Conservation (phyloP, 2,329 filamentous ascomycete species). For the Penicillium olsonii region DNA sequence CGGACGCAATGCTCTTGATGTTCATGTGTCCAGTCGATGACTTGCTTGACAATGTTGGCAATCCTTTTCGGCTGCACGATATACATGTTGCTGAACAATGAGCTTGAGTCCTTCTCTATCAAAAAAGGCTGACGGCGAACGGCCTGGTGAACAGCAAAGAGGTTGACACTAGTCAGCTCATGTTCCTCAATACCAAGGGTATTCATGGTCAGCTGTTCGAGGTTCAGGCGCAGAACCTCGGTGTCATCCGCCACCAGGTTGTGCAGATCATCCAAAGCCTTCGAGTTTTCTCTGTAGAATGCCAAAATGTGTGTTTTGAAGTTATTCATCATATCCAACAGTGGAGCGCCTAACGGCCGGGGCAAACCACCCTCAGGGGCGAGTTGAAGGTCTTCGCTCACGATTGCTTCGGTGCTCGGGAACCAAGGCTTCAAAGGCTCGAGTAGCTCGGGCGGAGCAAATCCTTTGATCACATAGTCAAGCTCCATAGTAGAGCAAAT, state of each 20-base stretch:
- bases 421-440: conserved; percentile 53
- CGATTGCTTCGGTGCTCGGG: conserved; percentile 39
- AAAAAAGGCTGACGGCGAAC: conserved; percentile 35
- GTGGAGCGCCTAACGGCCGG: conserved; percentile 35
- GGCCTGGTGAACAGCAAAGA: conserved; percentile 40
- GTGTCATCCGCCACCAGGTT: conserved; percentile 40
- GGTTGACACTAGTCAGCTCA: conserved; percentile 32
- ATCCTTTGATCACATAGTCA: conserved; percentile 53
- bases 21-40: conserved; percentile 59
- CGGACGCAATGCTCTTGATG: conserved; percentile 41
- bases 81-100: conserved; percentile 42
- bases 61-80: conserved; percentile 56
- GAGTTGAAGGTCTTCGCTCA: conserved; percentile 35
- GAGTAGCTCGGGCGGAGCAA: conserved; percentile 49
- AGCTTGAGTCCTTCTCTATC: conserved; percentile 35
- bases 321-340: conserved; percentile 36
- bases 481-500: conserved; percentile 40
- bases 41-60: conserved; percentile 50
- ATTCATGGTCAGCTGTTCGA: conserved; percentile 41
- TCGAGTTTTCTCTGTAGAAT: conserved; percentile 38
- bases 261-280: conserved; percentile 40
- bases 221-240: conserved; percentile 33
- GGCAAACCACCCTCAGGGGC: conserved; percentile 45
- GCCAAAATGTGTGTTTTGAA: conserved; percentile 37
- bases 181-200: conserved; percentile 32